A percentile compares a stretch with the other conserved stretches of the same genome.
Evolutionary conservation across 2,329 filamentous ascomycete species (phyloP).

Genomic region (Venturiaceae sp.): DNA sequence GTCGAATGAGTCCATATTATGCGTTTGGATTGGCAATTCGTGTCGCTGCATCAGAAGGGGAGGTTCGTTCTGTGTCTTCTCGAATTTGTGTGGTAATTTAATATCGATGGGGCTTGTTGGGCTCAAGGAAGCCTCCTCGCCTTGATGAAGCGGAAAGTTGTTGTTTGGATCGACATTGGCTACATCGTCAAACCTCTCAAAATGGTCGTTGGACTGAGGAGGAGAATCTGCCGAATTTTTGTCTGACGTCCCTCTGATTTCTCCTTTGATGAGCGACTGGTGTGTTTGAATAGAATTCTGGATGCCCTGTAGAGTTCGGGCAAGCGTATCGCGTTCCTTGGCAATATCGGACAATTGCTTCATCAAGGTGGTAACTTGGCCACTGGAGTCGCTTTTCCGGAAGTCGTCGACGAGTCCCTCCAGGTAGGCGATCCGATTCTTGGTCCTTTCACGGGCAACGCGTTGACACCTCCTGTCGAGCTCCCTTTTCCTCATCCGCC

Average conservation of each 20-base stretch:
- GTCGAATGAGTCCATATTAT: background rate
- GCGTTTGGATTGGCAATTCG: background rate
- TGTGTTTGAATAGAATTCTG: constrained; percentile 3
- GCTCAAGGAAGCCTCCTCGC: background rate
- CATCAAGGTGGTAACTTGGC: constrained; percentile 7
- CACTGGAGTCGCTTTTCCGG: constrained; percentile 3
- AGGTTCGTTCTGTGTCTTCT: background rate
- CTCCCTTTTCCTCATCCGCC: constrained; percentile 8
- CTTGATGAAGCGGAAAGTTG: background rate
- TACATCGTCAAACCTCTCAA: background rate
- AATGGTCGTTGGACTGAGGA: background rate
- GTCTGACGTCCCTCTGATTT: background rate
- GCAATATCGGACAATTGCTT: constrained; percentile 6
- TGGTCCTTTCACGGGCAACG: constrained; percentile 7
- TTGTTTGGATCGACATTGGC: background rate
- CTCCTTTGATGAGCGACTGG: background rate
- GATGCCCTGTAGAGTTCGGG: constrained; percentile 2
- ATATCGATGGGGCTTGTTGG: background rate
- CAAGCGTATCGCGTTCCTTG: constrained; percentile 3
- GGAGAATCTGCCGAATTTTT: background rate
- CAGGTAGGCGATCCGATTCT: constrained; percentile 9
- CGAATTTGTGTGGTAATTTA: background rate
- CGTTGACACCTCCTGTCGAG: constrained; percentile 9
- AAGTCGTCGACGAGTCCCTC: constrained; percentile 10
- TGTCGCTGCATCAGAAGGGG: background rate